phyloP scores from a whole-genome alignment of 345 rosid genomes.

The Fremontodendron californicum region DNA sequence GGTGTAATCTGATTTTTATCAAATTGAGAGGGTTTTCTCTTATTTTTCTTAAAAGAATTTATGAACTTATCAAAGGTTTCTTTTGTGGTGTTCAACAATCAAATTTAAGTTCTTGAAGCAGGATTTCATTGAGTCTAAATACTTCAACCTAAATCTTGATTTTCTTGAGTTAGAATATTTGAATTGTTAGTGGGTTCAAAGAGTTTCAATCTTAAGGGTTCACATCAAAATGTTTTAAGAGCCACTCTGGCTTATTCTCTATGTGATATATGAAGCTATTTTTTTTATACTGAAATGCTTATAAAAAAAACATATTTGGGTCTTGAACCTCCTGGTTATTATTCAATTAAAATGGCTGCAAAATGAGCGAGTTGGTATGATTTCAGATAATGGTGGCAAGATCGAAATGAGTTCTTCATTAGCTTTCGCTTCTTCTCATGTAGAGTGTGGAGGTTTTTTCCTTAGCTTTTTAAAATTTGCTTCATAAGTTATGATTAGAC shows the following conservation, averaged over 20 bases:
- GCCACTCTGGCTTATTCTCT: conserved; percentile 4
- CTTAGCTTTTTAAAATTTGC: neutral
- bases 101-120: no score
- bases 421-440: conserved; percentile 11
- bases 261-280: neutral
- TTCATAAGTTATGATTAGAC: neutral
- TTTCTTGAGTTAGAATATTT: no score
- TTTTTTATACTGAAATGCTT: neutral
- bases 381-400: conserved; percentile 23
- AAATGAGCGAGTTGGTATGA: conserved; percentile 17
- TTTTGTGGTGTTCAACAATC: no score
- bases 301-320: neutral
- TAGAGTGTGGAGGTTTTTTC: conserved; percentile 18
- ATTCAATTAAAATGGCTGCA: conserved; percentile 27
- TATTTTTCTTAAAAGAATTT: no score
- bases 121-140: no score
- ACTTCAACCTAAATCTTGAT: no score
- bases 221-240: neutral
- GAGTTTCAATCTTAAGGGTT: no score
- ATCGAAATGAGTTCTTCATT: conserved; percentile 16
- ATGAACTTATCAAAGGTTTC: no score
- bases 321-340: conserved; percentile 10
- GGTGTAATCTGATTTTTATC: no score
- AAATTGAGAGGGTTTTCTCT: no score
- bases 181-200: no score